Evolutionary conservation across 1,139 yeast species (phyloP).

Genomic region (Nadsonia commutata): DNA sequence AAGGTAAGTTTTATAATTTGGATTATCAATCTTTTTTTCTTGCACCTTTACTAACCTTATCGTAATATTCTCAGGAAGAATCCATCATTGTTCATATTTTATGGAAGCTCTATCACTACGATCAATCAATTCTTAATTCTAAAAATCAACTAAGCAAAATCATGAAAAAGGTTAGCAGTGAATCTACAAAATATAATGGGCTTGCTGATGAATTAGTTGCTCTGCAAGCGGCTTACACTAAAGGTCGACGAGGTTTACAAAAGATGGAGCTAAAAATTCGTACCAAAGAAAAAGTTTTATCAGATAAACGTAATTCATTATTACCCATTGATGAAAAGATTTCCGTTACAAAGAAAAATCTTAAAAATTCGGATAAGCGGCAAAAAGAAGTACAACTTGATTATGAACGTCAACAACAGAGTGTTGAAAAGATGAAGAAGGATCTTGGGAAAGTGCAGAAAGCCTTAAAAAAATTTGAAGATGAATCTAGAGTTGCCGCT

Average conservation of each 20-base stretch:
- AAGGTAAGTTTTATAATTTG: conserved; percentile 13
- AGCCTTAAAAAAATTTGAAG: conserved; percentile 33
- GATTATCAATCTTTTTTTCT: no score
- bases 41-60: not conserved
- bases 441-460: conserved; percentile 36
- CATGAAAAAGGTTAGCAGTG: conserved; percentile 15
- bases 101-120: conserved; percentile 57
- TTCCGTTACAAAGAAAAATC: conserved; percentile 33
- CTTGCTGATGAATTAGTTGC: conserved; percentile 9
- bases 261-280: conserved; percentile 30
- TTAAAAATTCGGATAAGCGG: conserved; percentile 36
- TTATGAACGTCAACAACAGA: conserved; percentile 34
- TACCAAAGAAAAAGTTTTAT: conserved; percentile 29
- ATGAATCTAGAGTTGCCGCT: conserved; percentile 23
- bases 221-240: conserved; percentile 11
- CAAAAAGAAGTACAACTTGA: conserved; percentile 40
- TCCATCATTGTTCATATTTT: conserved; percentile 38
- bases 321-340: conserved; percentile 46
- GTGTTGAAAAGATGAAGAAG: conserved; percentile 28
- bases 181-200: conserved; percentile 21
- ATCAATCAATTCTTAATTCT: conserved; percentile 26
- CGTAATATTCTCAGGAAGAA: conserved; percentile 13
- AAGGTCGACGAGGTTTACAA: conserved; percentile 18
- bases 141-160: conserved; percentile 11
- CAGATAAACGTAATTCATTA: conserved; percentile 33